A percentile compares a stretch with the other conserved stretches of the same genome.
phyloP scores from a whole-genome alignment of 2,329 filamentous ascomycete genomes.

The Fusarium heterosporum region DNA sequence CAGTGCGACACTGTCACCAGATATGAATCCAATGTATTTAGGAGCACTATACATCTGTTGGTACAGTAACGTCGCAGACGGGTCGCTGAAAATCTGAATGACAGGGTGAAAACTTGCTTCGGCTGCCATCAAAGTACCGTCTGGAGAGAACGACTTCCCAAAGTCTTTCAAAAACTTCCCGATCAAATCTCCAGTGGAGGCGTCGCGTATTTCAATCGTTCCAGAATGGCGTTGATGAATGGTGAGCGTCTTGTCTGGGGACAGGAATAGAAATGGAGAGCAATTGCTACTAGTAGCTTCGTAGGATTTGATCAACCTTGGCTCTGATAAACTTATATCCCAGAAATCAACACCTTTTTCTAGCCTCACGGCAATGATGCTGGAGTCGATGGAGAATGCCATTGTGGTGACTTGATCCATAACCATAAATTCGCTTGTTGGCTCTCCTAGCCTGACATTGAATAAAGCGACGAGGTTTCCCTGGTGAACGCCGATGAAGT shows the following conservation, averaged over 20 bases:
- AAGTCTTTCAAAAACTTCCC: background rate
- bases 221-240: background rate
- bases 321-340: background rate
- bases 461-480: fast-evolving
- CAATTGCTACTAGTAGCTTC: fast-evolving
- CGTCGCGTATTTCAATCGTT: background rate
- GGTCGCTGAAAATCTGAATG: background rate
- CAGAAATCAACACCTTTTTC: background rate
- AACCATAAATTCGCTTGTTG: fast-evolving
- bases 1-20: background rate
- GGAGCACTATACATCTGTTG: background rate
- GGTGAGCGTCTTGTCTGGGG: background rate
- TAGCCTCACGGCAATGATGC: background rate
- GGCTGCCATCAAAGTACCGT: background rate
- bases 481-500: background rate
- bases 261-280: background rate
- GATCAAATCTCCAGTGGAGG: background rate
- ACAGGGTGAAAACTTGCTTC: background rate
- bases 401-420: fast-evolving
- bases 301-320: background rate
- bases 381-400: background rate
- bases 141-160: background rate
- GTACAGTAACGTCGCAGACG: background rate
- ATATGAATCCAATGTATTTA: background rate
- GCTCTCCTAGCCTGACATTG: background rate